These are phyloP conservation scores for Leptographium flavum DNA, from an alignment of 2,329 filamentous ascomycete species.

Conservation along the genomic window DNA sequence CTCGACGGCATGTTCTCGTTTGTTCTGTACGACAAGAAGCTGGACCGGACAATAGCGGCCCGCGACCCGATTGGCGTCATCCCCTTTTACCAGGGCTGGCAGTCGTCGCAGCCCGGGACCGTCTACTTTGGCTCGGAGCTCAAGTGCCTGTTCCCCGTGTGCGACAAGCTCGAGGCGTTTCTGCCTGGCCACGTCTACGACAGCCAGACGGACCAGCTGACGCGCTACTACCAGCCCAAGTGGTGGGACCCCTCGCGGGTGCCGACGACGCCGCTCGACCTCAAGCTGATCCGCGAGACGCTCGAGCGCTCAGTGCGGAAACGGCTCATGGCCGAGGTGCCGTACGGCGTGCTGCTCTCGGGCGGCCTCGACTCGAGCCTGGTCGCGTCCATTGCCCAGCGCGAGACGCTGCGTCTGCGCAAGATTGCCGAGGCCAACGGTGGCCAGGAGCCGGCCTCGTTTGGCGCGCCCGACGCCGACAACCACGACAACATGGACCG, in stretches of 20 bases:
- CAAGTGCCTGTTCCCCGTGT: conserved; percentile 84
- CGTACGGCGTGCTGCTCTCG: conserved; percentile 89
- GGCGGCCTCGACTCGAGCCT: conserved; percentile 92
- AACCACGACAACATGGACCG: conserved; percentile 37
- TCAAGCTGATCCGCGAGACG: conserved; percentile 65
- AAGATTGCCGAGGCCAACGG: conserved; percentile 41
- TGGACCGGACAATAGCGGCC: conserved; percentile 84
- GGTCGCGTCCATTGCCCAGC: conserved; percentile 87
- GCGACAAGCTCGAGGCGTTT: conserved; percentile 89
- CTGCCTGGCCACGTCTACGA: conserved; percentile 94
- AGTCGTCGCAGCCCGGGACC: conserved; percentile 65
- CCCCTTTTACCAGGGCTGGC: conserved; percentile 92
- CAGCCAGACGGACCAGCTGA: conserved; percentile 74
- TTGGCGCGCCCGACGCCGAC: conserved; percentile 21
- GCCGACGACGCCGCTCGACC: conserved; percentile 67
- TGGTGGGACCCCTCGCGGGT: conserved; percentile 81
- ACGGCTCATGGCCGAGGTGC: conserved; percentile 96
- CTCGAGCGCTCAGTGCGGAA: conserved; percentile 90
- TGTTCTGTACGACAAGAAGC: conserved; percentile 90
- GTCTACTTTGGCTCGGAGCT: conserved; percentile 96
- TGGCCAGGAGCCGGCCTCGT: conserved; percentile 29
- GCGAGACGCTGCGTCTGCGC: conserved; percentile 71
- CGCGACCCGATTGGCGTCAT: conserved; percentile 95
- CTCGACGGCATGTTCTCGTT: conserved; percentile 99
- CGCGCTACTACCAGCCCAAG: conserved; percentile 77